These are phyloP conservation scores for Diplodia intermedia DNA, from an alignment of 2,329 filamentous ascomycete genomes.

Conservation along the genomic window DNA sequence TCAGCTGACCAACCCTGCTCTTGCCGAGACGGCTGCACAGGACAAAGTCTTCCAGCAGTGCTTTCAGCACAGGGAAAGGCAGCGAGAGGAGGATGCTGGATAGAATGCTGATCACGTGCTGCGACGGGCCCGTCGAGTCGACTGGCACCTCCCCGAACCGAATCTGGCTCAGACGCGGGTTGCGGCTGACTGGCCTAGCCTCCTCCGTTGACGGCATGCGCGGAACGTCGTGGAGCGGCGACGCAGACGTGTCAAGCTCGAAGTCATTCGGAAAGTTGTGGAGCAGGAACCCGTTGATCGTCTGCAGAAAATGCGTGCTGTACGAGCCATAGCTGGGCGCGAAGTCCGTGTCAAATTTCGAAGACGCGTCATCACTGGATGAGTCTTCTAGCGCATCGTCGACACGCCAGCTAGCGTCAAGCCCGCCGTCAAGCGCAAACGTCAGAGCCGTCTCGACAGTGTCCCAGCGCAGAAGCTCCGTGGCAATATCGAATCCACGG, in stretches of 20 bases:
- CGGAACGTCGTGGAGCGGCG: slow-evolving; percentile 56
- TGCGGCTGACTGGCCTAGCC: slow-evolving; percentile 48
- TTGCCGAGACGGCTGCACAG: slow-evolving; percentile 56
- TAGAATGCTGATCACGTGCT: slow-evolving; percentile 57
- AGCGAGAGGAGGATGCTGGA: slow-evolving; percentile 74
- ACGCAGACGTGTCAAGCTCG: slow-evolving; percentile 60
- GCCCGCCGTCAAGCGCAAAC: slow-evolving; percentile 62
- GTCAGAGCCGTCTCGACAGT: slow-evolving; percentile 67
- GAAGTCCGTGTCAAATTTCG: slow-evolving; percentile 29
- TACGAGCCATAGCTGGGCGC: slow-evolving; percentile 59
- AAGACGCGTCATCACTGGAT: slow-evolving; percentile 39
- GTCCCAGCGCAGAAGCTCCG: slow-evolving; percentile 66
- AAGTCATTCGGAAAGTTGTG: slow-evolving; percentile 67
- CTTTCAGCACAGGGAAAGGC: slow-evolving; percentile 71
- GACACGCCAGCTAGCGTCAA: slow-evolving; percentile 46
- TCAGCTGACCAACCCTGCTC: slow-evolving; percentile 48
- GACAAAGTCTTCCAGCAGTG: slow-evolving; percentile 67
- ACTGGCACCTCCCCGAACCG: slow-evolving; percentile 72
- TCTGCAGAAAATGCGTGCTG: slow-evolving; percentile 62
- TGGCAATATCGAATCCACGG: slow-evolving; percentile 66
- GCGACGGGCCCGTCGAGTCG: slow-evolving; percentile 50
- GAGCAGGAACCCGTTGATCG: slow-evolving; percentile 65
- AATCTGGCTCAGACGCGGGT: slow-evolving; percentile 67
- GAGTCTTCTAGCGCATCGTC: slow-evolving; percentile 39
- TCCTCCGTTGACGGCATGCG: slow-evolving; percentile 53